Conservation (phyloP, 164 flowering plant species). For the Sedum album region DNA sequence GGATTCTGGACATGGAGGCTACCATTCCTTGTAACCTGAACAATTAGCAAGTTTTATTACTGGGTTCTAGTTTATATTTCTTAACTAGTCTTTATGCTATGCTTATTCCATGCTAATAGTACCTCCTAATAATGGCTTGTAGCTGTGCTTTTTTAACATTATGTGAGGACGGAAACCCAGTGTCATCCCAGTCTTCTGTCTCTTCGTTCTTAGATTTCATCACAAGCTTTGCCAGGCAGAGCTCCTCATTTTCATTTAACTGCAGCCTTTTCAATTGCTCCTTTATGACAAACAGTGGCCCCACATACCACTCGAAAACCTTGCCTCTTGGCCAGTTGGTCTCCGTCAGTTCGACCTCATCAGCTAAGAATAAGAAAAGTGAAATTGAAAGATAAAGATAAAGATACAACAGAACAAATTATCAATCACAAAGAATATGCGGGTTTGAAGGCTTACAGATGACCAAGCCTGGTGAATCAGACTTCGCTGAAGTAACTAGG, state of each 20-base stretch:
- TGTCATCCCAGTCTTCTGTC: conserved; percentile 67
- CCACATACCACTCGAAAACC: conserved; percentile 76
- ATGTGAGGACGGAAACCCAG: conserved; percentile 55
- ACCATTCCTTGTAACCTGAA: conserved; percentile 71
- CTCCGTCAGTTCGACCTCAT: conserved; percentile 49
- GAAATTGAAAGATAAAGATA: neutral
- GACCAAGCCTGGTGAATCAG: conserved; percentile 54
- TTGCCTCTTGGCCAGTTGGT: conserved; percentile 57
- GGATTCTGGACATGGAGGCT: conserved; percentile 66
- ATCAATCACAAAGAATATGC: conserved; percentile 13
- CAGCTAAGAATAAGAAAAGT: conserved; percentile 32
- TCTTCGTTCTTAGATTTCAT: conserved; percentile 44
- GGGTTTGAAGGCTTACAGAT: conserved; percentile 39
- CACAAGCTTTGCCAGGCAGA: conserved; percentile 42
- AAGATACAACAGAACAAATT: neutral
- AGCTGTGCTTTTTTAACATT: conserved; percentile 63
- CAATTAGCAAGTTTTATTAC: neutral
- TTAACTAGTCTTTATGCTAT: too few relatives aligned
- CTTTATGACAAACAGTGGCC: conserved; percentile 68
- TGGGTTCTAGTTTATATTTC: too few relatives aligned
- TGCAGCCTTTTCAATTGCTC: conserved; percentile 71
- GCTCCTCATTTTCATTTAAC: conserved; percentile 53
- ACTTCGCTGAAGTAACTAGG: conserved; percentile 62
- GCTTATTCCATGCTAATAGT: neutral
- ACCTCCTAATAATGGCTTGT: conserved; percentile 84